A percentile compares a stretch with the other conserved stretches of the same genome.
These are phyloP conservation scores for Trypethelium eluteriae DNA, from an alignment of 495 filamentous ascomycete genomes.

Conservation along the genomic window DNA sequence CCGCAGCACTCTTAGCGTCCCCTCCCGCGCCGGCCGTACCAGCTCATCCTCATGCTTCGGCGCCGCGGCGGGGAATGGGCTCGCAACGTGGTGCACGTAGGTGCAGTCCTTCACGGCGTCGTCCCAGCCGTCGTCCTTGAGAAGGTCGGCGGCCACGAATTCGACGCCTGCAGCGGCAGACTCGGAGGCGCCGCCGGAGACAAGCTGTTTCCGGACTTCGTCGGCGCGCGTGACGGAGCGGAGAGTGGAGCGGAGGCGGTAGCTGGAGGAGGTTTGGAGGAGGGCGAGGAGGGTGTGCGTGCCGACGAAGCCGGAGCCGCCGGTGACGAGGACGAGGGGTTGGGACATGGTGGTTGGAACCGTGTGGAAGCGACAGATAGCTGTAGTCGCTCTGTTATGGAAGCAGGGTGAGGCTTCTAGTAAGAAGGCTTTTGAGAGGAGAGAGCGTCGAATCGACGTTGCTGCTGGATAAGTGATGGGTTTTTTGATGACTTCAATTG, in stretches of 20 bases:
- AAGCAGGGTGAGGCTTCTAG: not conserved
- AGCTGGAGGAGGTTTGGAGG: slow-evolving; percentile 13
- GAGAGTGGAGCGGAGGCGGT: slow-evolving; percentile 21
- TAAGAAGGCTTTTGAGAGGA: not conserved
- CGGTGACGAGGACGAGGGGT: slow-evolving; percentile 19
- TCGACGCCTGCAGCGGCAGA: slow-evolving; percentile 14
- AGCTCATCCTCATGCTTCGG: slow-evolving; percentile 25
- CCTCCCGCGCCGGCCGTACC: slow-evolving; percentile 21
- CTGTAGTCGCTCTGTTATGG: not conserved
- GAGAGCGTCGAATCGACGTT: not conserved
- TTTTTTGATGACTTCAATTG: not conserved
- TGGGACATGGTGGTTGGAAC: slow-evolving; percentile 5
- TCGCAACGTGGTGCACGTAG: slow-evolving; percentile 25
- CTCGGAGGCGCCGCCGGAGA: slow-evolving; percentile 13
- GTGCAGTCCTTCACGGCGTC: slow-evolving; percentile 22
- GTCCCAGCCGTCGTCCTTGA: slow-evolving; percentile 23
- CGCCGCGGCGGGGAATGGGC: slow-evolving; percentile 18
- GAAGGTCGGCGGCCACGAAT: slow-evolving; percentile 24
- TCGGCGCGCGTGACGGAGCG: slow-evolving; percentile 18
- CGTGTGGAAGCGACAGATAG: not conserved
- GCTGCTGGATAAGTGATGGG: not conserved
- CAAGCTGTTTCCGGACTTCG: slow-evolving; percentile 18
- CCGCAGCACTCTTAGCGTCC: slow-evolving; percentile 19
- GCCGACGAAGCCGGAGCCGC: slow-evolving; percentile 21
- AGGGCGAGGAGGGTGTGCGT: slow-evolving; percentile 15